Evolutionary conservation across 2,329 filamentous ascomycete species (phyloP), one percentile per base, ranked within the genome.

Genomic region (Proliferodiscus dingleyae): DNA sequence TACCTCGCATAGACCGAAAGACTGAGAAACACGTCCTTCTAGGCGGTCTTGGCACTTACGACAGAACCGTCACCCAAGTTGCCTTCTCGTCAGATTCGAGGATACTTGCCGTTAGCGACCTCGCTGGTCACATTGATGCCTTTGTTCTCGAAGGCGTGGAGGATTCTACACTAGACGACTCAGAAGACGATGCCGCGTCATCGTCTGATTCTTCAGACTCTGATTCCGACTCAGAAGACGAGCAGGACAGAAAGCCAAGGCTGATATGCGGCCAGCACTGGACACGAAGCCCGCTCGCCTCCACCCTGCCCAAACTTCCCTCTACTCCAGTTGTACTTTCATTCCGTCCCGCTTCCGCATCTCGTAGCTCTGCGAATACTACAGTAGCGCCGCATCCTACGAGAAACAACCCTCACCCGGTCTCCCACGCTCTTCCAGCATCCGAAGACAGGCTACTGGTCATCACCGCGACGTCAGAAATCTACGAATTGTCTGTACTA

Each of bases 41-140:
- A 43, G 82, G 85, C 23, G 81, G 83, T 5, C 72, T 88, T 43
- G 85, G 84, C n/a, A 69, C 70, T 21, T 97, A 96, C 66, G 80
- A 89, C 52, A 78, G 85, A 62, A 83, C 75, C 36, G 81, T 97
- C 54, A 82, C 78, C 28, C 84, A 87, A 43, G 65, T 84, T 21
- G 74, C 83, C 2, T 96, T 97, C 65, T 90, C 89, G 8, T 72
- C 82, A 4, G 85, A 95, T 62, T 88, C 87, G 62, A 81, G 77
- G 54, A 78, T 95, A 51, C 70, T 97, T 37, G 89, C 85, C 7
- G 79, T 83, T 23, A 83, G 85, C 38, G 91, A 96, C 64, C 68
- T 96, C 42, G 83, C 85, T 34, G 93, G 93, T 34, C 89, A 83
- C 65, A 73, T 97, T 24, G 90, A 97, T 61, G 89, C 84, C 15